phyloP scores from a whole-genome alignment of 225 moss, liverwort and hornwort species.

The Marchantia polymorpha region DNA sequence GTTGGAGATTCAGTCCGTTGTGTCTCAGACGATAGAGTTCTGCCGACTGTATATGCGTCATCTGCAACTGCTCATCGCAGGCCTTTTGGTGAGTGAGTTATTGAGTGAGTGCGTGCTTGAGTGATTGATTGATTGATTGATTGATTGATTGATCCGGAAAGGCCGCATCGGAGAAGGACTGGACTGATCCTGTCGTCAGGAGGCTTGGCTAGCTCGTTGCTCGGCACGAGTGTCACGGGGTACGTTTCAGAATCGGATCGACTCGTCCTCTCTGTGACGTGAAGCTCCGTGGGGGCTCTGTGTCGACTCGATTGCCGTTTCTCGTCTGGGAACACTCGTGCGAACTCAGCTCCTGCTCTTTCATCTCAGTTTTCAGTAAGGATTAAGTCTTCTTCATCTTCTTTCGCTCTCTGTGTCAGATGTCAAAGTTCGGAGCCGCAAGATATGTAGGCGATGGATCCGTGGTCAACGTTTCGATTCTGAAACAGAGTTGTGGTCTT shows the following conservation, averaged over 20 bases:
- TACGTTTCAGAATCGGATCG: too few relatives aligned
- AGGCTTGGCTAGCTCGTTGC: too few relatives aligned
- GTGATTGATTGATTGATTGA: not conserved
- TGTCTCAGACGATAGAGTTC: not conserved
- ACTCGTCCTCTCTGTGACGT: too few relatives aligned
- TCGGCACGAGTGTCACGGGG: too few relatives aligned
- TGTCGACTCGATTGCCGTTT: not conserved
- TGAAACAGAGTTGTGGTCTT: not conserved
- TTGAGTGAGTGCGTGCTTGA: too few relatives aligned
- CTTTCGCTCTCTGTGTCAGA: not conserved
- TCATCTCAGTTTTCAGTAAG: not conserved
- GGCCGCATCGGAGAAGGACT: not conserved
- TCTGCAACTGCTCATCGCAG: not conserved
- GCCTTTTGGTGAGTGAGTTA: not conserved
- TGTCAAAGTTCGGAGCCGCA: not conserved
- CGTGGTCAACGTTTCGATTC: not conserved
- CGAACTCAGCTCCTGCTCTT: not conserved
- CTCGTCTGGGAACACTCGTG: not conserved
- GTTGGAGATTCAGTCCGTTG: not conserved
- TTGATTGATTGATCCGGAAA: not conserved
- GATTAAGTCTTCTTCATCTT: not conserved
- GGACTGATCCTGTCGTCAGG: not conserved
- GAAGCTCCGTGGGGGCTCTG: too few relatives aligned
- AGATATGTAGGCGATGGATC: not conserved
- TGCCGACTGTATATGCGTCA: not conserved